These are phyloP conservation scores for Pterocarpus macrocarpus DNA, from an alignment of 306 rosid genomes.

Conservation along the genomic window DNA sequence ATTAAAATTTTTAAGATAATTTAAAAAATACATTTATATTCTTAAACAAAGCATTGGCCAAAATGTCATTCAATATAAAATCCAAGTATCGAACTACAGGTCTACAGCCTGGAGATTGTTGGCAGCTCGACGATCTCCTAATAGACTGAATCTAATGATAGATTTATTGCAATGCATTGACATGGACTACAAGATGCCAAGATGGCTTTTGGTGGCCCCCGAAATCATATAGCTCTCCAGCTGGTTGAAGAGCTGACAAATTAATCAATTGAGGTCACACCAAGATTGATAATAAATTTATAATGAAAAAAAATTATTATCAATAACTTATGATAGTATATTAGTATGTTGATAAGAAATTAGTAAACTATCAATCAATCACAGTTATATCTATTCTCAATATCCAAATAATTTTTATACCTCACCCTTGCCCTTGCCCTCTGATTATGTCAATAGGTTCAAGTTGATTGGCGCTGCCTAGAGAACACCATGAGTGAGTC, in stretches of 20 bases:
- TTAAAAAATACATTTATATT: too few species aligned
- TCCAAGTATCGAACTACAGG: too few species aligned
- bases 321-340: too few species aligned
- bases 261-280: background rate
- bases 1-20: too few species aligned
- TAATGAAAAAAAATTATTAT: too few species aligned
- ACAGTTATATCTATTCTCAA: background rate
- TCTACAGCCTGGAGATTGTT: too few species aligned
- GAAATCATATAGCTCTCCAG: background rate
- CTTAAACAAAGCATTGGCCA: too few species aligned
- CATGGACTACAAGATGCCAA: background rate
- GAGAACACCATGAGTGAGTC: conserved; percentile 19
- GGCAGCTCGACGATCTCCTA: too few species aligned
- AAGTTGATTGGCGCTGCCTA: background rate
- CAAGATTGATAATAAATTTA: too few species aligned
- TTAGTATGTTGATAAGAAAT: background rate
- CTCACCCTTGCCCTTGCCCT: background rate
- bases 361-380: background rate
- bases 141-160: background rate
- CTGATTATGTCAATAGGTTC: background rate
- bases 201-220: background rate
- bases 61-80: too few species aligned
- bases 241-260: background rate
- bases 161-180: background rate
- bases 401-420: conserved; percentile 11